phyloP scores from a whole-genome alignment of 257 asterid species.

The Eustoma russellianum region DNA sequence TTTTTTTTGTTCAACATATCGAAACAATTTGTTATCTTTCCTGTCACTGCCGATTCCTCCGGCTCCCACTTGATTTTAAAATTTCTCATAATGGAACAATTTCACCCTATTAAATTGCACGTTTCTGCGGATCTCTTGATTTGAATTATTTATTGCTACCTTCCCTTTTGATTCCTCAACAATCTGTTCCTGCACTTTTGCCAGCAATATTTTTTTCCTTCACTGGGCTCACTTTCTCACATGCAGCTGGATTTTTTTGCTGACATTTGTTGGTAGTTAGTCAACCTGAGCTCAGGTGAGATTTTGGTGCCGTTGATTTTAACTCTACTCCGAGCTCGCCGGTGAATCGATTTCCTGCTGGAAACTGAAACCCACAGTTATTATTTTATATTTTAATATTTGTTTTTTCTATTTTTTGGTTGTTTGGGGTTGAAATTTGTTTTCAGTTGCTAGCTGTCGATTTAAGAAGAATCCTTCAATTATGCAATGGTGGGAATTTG shows the following conservation, averaged over 20 bases:
- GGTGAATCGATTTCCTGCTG: conserved; percentile 9
- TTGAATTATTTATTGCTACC: not conserved
- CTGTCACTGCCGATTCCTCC: conserved; percentile 13
- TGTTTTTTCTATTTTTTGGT: not conserved
- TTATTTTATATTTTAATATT: not conserved
- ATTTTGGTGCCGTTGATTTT: conserved; percentile 9
- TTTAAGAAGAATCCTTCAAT: not conserved
- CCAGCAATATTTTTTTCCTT: conserved; percentile 8
- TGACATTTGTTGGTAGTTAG: conserved; percentile 17
- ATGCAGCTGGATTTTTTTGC: conserved; percentile 8
- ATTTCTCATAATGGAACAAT: conserved; percentile 1
- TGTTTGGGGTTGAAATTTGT: not conserved
- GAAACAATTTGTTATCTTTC: conserved; percentile 12
- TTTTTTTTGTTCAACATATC: conserved; percentile 1
- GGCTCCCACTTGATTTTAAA: conserved; percentile 6
- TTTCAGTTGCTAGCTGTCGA: not conserved
- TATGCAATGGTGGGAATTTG: not conserved
- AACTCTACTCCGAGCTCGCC: conserved; percentile 21
- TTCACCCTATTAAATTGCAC: not conserved
- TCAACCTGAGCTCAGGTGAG: conserved; percentile 21
- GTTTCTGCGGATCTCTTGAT: not conserved
- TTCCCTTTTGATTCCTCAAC: not conserved
- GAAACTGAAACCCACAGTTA: conserved; percentile 1
- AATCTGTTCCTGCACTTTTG: not conserved
- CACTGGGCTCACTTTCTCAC: conserved; percentile 1